These are phyloP conservation scores for Paraphoma sp. DNA, from an alignment of 2,329 filamentous ascomycete genomes.

Conservation along the genomic window DNA sequence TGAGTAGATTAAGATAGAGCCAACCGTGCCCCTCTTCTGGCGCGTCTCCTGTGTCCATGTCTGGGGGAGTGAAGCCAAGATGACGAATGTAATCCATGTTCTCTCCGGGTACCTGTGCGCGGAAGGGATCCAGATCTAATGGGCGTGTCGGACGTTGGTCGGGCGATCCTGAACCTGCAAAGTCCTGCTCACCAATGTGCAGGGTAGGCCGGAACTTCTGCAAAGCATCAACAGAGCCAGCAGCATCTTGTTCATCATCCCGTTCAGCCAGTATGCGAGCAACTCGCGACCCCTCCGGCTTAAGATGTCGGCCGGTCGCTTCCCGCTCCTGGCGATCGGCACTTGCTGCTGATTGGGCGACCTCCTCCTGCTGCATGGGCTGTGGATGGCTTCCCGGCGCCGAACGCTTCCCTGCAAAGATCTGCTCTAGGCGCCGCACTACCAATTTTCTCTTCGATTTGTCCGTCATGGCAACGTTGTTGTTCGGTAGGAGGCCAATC, in stretches of 20 bases:
- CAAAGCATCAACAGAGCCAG: constrained; percentile 17
- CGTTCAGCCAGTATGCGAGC: constrained; percentile 52
- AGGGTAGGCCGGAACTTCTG: constrained; percentile 25
- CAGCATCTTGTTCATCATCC: constrained; percentile 16
- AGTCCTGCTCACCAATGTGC: constrained; percentile 32
- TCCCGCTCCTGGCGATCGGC: constrained; percentile 53
- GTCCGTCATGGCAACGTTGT: constrained; percentile 67
- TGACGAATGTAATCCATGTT: constrained; percentile 83
- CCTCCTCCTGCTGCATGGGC: constrained; percentile 63
- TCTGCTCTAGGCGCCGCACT: constrained; percentile 76
- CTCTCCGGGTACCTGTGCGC: constrained; percentile 75
- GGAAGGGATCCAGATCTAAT: constrained; percentile 77
- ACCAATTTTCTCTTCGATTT: constrained; percentile 78
- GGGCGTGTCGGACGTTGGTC: constrained; percentile 81
- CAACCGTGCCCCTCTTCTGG: constrained; percentile 74
- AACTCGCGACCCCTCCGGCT: constrained; percentile 53
- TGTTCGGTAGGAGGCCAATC: constrained; percentile 68
- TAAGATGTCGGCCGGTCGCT: constrained; percentile 44
- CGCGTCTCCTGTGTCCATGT: constrained; percentile 57
- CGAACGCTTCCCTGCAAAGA: constrained; percentile 75
- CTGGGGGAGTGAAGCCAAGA: constrained; percentile 70
- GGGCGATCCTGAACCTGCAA: constrained; percentile 48
- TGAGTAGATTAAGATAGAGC: constrained; percentile 82
- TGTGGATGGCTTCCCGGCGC: constrained; percentile 54
- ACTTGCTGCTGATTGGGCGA: constrained; percentile 61